Conservation (phyloP, 371 early-diverging fungal genomes). For the Syncephalastrum monosporum region DNA sequence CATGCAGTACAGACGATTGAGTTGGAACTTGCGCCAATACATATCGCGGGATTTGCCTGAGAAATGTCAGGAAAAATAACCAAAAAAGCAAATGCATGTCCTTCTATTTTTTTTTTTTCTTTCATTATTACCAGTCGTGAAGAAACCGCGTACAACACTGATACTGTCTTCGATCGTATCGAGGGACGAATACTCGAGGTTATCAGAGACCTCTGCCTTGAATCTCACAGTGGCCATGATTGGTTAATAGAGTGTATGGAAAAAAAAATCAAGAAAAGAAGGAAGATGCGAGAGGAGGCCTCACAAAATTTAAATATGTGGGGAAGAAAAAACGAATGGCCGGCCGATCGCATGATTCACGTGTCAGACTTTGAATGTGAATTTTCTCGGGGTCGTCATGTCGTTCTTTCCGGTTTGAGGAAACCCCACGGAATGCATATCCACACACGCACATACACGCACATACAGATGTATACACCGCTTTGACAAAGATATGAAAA, state of each 20-base stretch:
- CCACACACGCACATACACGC: too few relatives aligned
- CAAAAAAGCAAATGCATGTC: slow-evolving; percentile 18
- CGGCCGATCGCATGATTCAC: too few relatives aligned
- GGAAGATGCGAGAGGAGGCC: background rate
- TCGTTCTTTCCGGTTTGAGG: too few relatives aligned
- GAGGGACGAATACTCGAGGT: slow-evolving; percentile 12
- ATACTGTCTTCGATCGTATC: slow-evolving; percentile 21
- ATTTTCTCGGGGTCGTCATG: too few relatives aligned
- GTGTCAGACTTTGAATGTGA: too few relatives aligned
- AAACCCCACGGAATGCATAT: too few relatives aligned
- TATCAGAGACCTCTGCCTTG: slow-evolving; percentile 9
- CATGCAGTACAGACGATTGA: slow-evolving; percentile 61
- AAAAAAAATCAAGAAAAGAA: slow-evolving; percentile 4
- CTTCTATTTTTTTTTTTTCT: slow-evolving; percentile 30
- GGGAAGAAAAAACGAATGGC: slow-evolving; percentile 1
- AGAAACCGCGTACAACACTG: slow-evolving; percentile 15
- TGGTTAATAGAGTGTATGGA: background rate
- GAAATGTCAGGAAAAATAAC: slow-evolving; percentile 5
- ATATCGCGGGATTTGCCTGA: slow-evolving; percentile 31
- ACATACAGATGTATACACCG: too few relatives aligned
- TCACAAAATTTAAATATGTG: background rate
- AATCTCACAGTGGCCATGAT: slow-evolving; percentile 11
- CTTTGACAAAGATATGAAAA: too few relatives aligned
- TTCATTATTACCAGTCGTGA: slow-evolving; percentile 17
- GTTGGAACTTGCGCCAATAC: slow-evolving; percentile 63